Base-by-base conservation (phyloP, 2,329 filamentous ascomycete species). In the Penicillium brevicompactum region DNA sequence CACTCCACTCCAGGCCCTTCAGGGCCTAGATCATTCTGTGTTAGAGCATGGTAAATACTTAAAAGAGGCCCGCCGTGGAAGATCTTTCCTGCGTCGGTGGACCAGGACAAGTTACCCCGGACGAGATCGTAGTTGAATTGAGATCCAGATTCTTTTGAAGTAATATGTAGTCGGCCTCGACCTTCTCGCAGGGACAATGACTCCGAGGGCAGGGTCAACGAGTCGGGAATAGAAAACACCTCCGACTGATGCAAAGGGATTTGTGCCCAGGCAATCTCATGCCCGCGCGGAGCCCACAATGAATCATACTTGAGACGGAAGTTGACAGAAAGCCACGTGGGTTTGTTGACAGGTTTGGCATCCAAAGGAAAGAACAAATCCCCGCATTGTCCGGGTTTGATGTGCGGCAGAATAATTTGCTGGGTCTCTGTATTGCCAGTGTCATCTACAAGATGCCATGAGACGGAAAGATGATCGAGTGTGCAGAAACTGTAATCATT, bases 41-140 rank as follows among this genome's bases (percentile, higher is more conserved):
- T 89, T 13, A 81, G 80, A 0, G 86, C 83, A 4, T 86, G 83
- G 80, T 85, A 88, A 71, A 89, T 84, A 5, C 32, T 68, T 59
- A 49, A 69, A 67, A 40, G 70, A 65, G 16, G 71, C 66, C 2
- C 66, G 32, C 61, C 47, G 22, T 53, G 46, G 34, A 58, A 53
- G 13, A 58, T 37, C 18, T 55, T 59, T 63, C 82, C 81, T 81
- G 22, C 58, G 65, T 46, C 47, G 46, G 60, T 49, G 27, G 51
- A 65, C 63, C 61, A 70, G 5, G 70, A 78, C 18, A 82, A 60
- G 42, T 71, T 66, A 3, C 81, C 82, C 2, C 75, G 70, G 3
- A 75, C 71, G 2, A 70, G 71, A 59, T 83, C 80, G 34, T 84
- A 83, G 0, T 53, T 56, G 46, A 59, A 61, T 14, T 51, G 44